A percentile compares a stretch with the other conserved stretches of the same genome.
Conservation (phyloP, 805 yeast species). For the Candida maesae region DNA sequence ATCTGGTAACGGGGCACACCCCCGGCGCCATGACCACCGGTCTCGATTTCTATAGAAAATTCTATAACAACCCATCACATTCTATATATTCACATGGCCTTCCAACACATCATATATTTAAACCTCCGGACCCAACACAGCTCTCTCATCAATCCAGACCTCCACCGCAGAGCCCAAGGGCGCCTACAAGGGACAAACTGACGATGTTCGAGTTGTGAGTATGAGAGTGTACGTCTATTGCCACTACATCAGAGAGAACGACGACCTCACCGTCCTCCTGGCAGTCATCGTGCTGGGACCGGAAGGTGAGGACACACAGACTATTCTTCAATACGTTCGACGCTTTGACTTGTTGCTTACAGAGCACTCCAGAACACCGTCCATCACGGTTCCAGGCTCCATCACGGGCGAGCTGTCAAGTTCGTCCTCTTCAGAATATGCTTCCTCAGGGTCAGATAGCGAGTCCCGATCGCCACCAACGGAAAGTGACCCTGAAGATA, state of each 20-base stretch:
- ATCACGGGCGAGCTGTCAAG: neutral
- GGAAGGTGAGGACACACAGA: neutral
- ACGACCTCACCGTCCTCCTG: constrained; percentile 2
- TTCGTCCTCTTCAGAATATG: neutral
- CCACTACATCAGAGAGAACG: constrained; percentile 8
- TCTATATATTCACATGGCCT: too few species aligned
- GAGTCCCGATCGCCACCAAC: too few species aligned
- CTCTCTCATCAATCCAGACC: neutral
- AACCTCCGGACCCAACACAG: too few species aligned
- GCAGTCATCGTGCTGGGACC: neutral
- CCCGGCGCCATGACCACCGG: too few species aligned
- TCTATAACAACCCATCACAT: too few species aligned
- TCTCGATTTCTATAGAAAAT: too few species aligned
- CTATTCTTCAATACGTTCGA: constrained; percentile 1
- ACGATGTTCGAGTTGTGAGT: neutral
- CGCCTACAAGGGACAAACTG: neutral
- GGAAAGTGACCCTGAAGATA: too few species aligned
- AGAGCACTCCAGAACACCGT: neutral
- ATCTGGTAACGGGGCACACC: too few species aligned
- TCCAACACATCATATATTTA: too few species aligned
- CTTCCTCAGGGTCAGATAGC: too few species aligned
- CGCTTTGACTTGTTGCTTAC: neutral
- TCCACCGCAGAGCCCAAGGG: neutral
- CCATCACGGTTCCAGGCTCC: neutral
- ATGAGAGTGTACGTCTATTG: constrained; percentile 10